phyloP scores from a whole-genome alignment of 2,329 filamentous ascomycete species.

The Monosporascus sp. region DNA sequence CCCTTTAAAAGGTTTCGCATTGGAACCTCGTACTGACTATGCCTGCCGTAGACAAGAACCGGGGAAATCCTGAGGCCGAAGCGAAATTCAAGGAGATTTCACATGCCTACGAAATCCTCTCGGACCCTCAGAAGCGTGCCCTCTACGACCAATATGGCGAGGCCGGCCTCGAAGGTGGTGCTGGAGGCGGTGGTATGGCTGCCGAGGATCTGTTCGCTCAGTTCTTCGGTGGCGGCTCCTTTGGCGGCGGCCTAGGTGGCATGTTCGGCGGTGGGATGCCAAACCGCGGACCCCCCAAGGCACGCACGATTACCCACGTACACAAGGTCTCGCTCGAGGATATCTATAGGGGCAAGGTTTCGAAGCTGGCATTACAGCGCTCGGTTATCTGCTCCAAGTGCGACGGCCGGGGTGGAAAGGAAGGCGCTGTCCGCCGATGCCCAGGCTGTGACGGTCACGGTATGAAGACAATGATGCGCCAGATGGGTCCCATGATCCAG shows the following conservation, averaged over 20 bases:
- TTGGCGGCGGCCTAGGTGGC: conserved; percentile 68
- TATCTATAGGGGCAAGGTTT: conserved; percentile 96
- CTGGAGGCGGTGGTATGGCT: conserved; percentile 77
- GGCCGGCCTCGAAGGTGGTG: conserved; percentile 88
- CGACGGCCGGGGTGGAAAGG: conserved; percentile 90
- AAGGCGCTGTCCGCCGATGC: conserved; percentile 94
- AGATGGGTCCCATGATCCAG: conserved; percentile 99
- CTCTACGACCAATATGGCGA: conserved; percentile 98
- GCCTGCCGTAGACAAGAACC: conserved; percentile 75
- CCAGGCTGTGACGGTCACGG: conserved; percentile 85
- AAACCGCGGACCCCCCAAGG: conserved; percentile 76
- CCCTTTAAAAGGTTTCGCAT: too few relatives aligned
- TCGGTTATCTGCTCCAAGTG: conserved; percentile 96
- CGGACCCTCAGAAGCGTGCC: conserved; percentile 83
- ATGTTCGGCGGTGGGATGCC: conserved; percentile 76
- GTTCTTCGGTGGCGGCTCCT: conserved; percentile 80
- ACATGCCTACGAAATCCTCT: conserved; percentile 91
- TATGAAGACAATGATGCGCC: conserved; percentile 99
- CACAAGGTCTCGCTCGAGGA: conserved; percentile 98
- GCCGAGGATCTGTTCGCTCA: conserved; percentile 95
- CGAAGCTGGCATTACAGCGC: conserved; percentile 94
- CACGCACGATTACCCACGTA: conserved; percentile 93
- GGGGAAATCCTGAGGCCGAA: conserved; percentile 84
- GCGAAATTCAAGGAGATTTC: conserved; percentile 99
- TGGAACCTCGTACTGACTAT: too few relatives aligned